Evolutionary conservation across 1,284 basidiomycete genomes (phyloP).

Genomic region (Uromyces viciae-fabae): DNA sequence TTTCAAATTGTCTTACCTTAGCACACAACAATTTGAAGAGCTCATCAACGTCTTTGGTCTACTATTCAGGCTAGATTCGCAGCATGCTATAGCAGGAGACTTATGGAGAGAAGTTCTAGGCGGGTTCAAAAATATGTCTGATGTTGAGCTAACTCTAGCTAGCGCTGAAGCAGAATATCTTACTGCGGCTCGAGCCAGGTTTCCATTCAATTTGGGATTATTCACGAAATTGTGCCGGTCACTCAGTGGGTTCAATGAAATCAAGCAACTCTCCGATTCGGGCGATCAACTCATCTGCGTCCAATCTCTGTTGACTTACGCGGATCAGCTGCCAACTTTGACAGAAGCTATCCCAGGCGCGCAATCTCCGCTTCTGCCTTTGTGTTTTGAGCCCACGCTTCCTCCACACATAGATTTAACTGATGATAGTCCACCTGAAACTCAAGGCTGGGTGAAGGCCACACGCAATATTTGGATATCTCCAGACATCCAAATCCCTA

Average conservation of each 20-base stretch:
- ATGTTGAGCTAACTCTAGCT: constrained; percentile 23
- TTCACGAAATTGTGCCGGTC: constrained; percentile 38
- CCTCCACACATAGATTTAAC: constrained; percentile 11
- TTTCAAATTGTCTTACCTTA: constrained; percentile 27
- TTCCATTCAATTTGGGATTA: constrained; percentile 34
- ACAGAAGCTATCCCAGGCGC: constrained; percentile 34
- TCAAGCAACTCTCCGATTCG: not conserved
- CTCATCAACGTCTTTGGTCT: constrained; percentile 36
- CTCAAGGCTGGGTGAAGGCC: constrained; percentile 38
- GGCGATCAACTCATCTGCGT: constrained; percentile 12
- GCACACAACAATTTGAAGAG: constrained; percentile 34
- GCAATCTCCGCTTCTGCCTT: constrained; percentile 31
- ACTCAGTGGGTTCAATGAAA: constrained; percentile 40
- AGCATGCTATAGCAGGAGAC: constrained; percentile 35
- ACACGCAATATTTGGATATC: constrained; percentile 40
- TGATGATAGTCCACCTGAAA: constrained; percentile 19
- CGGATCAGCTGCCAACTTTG: constrained; percentile 30
- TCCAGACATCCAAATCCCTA: constrained; percentile 35
- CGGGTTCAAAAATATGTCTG: constrained; percentile 5
- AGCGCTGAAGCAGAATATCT: constrained; percentile 31
- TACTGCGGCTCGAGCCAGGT: constrained; percentile 16
- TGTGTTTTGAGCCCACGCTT: constrained; percentile 30
- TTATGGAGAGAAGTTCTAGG: constrained; percentile 31
- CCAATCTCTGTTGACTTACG: constrained; percentile 28
- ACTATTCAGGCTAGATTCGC: constrained; percentile 31